A percentile compares a stretch with the other conserved stretches of the same genome.
phyloP scores from a whole-genome alignment of 2,329 filamentous ascomycete genomes.

The Fusarium acutatum region DNA sequence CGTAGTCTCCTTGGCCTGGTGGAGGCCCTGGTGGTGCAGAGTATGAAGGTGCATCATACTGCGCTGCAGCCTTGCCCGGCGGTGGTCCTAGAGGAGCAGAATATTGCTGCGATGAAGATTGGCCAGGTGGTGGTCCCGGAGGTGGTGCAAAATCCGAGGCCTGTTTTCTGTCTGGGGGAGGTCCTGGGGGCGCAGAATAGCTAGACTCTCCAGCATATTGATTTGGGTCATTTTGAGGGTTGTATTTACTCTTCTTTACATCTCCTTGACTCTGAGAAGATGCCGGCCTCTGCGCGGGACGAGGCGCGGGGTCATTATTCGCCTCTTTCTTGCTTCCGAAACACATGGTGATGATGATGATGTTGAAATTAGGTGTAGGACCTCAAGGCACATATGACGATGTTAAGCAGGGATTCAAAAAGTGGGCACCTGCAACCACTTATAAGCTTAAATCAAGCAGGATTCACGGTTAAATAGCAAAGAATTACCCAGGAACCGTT shows the following conservation, averaged over 20 bases:
- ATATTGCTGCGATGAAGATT: slow-evolving; percentile 30
- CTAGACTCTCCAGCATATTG: slow-evolving; percentile 29
- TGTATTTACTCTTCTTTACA: slow-evolving; percentile 41
- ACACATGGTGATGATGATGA: slow-evolving; percentile 52
- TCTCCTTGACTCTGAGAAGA: slow-evolving; percentile 41
- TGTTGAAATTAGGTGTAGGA: not conserved
- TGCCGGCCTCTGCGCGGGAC: slow-evolving; percentile 47
- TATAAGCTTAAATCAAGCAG: slow-evolving; percentile 15
- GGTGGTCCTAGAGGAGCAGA: slow-evolving; percentile 45
- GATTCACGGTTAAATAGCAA: not conserved
- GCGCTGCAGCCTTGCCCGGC: slow-evolving; percentile 32
- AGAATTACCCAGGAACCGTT: not conserved
- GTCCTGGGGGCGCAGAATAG: slow-evolving; percentile 35
- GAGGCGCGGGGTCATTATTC: slow-evolving; percentile 51
- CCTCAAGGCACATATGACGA: slow-evolving; percentile 11
- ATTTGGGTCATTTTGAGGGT: slow-evolving; percentile 36
- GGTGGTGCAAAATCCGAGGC: slow-evolving; percentile 45
- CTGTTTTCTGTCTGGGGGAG: slow-evolving; percentile 18
- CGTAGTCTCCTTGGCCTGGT: slow-evolving; percentile 37
- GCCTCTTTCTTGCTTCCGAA: slow-evolving; percentile 57
- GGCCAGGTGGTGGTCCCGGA: slow-evolving; percentile 36
- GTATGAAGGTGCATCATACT: slow-evolving; percentile 21
- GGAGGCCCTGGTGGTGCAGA: slow-evolving; percentile 46
- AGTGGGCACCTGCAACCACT: slow-evolving; percentile 25
- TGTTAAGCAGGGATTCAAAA: slow-evolving; percentile 19